Base-by-base conservation (phyloP, 208 protist species). In the Tritrichomonas foetus region DNA sequence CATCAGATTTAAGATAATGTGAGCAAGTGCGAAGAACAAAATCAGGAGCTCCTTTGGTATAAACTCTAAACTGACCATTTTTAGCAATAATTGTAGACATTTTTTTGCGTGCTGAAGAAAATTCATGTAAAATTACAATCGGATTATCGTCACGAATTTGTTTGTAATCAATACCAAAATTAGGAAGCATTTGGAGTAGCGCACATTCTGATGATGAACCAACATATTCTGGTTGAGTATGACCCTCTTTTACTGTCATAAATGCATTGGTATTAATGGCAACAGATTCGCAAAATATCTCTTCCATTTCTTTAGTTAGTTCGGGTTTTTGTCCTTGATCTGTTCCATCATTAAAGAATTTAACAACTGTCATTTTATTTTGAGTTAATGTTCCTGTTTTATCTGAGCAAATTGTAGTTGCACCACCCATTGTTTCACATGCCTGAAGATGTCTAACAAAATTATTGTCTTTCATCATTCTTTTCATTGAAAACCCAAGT, bases 361-460 rank as follows among this genome's bases (percentile, higher is more conserved):
- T 57, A 14, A 61, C 53, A 36, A 95, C 93, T 36, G 47, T 95
- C 94, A 95, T 95, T 16, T 72, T 84, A 36, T 93, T 93, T 33
- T 75, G 44, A 36, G 94, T 95, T n/a, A n/a, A n/a, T n/a, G n/a
- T n/a, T n/a, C n/a, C n/a, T n/a, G n/a, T n/a, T n/a, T n/a, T n/a
- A n/a, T n/a, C n/a, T n/a, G n/a, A n/a, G n/a, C n/a, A n/a, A n/a
- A n/a, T n/a, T n/a, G n/a, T n/a, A n/a, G n/a, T 98, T 94, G 97
- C 98, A 53, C 97, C 96, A 27, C 98, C 98, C 25, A 99, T 96
- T 14, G 98, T 95, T n/a, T 95, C 94, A 50, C 82, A 93, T 47
- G 82, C 82, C 5, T 55, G 13, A 66, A 93, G 47, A 36, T 93
- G 82, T 66, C 82, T 9, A 3, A 93, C 50, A 50, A 93, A 93